Percentiles rank a stretch among this genome's conserved stretches.
phyloP scores from a whole-genome alignment of 345 rosid species.

The Draba incana region DNA sequence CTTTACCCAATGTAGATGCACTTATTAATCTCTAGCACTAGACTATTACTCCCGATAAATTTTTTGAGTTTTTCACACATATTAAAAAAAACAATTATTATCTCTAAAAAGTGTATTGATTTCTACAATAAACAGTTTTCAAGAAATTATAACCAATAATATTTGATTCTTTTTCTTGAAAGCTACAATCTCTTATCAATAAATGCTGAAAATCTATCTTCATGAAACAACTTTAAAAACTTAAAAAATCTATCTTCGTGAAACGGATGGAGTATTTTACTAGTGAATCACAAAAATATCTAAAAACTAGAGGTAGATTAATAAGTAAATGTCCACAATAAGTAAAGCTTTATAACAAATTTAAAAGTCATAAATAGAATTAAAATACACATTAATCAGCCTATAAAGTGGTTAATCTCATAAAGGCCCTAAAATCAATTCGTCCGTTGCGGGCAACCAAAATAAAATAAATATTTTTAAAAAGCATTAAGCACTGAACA shows the following conservation, averaged over 20 bases:
- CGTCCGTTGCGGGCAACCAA: slow-evolving; percentile 6
- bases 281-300: neutral
- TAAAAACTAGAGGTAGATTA: slow-evolving; percentile 2
- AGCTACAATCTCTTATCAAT: too few relatives aligned
- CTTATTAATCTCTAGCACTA: slow-evolving; percentile 1
- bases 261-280: too few relatives aligned
- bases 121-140: too few relatives aligned
- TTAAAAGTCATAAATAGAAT: slow-evolving; percentile 8
- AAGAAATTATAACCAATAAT: too few relatives aligned
- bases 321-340: slow-evolving; percentile 20
- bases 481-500: slow-evolving; percentile 9
- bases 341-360: slow-evolving; percentile 1
- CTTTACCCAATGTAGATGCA: slow-evolving; percentile 20
- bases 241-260: too few relatives aligned
- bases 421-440: slow-evolving; percentile 21
- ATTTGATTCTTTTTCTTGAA: too few relatives aligned
- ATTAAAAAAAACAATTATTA: too few relatives aligned
- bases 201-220: too few relatives aligned
- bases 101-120: too few relatives aligned
- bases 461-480: neutral
- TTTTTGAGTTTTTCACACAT: too few relatives aligned
- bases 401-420: neutral
- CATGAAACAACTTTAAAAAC: too few relatives aligned
- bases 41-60: too few relatives aligned
- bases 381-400: neutral